Conservation (phyloP, 257 asterid genomes). For the Lantana camara region DNA sequence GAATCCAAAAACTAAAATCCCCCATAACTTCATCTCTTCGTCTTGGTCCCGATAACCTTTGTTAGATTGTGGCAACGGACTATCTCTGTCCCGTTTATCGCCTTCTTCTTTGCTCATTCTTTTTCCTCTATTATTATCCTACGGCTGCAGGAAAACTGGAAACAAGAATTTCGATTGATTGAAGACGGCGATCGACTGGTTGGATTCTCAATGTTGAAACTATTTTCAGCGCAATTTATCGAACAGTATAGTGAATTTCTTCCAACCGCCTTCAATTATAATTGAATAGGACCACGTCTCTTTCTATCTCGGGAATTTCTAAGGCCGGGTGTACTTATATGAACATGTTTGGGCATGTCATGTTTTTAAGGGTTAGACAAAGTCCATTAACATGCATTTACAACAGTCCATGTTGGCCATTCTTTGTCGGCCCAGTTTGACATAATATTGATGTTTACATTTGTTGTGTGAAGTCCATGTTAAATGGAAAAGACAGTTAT, state of each 20-base stretch:
- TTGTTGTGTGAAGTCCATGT: too few species aligned
- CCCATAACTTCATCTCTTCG: constrained; percentile 58
- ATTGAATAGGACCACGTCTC: not conserved
- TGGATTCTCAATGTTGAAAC: constrained; percentile 8
- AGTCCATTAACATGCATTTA: too few species aligned
- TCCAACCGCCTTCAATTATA: constrained; percentile 26
- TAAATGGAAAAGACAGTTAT: too few species aligned
- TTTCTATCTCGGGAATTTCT: not conserved
- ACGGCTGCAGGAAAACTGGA: constrained; percentile 20
- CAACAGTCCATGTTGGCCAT: too few species aligned
- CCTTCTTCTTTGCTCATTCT: constrained; percentile 53
- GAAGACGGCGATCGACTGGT: constrained; percentile 1
- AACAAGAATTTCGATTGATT: constrained; percentile 3
- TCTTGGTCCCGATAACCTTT: constrained; percentile 39
- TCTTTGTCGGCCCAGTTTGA: too few species aligned
- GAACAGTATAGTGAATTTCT: constrained; percentile 9
- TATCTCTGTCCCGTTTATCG: constrained; percentile 41
- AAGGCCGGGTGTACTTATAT: too few species aligned
- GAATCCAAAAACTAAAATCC: constrained; percentile 63
- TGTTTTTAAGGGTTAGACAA: too few species aligned
- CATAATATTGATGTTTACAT: too few species aligned
- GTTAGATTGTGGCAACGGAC: constrained; percentile 44
- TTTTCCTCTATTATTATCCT: not conserved
- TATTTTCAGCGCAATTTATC: not conserved
- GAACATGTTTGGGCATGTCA: too few species aligned